Evolutionary conservation across 208 protist species (phyloP).

Genomic region (Trichomonas tenax): DNA sequence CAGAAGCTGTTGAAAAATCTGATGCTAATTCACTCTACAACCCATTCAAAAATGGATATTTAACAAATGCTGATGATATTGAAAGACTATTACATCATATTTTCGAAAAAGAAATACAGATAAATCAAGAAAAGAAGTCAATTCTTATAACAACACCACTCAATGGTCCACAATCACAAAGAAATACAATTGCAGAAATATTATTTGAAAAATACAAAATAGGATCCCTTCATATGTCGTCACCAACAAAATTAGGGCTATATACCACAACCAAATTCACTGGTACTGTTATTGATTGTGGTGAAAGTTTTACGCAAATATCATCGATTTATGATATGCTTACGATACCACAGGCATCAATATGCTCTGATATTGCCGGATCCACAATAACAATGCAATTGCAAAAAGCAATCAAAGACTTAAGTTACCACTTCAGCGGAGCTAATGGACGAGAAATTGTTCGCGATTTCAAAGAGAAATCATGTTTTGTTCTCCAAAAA

Average conservation of each 20-base stretch:
- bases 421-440: constrained; percentile 46
- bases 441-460: constrained; percentile 53
- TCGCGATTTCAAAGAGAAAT: constrained; percentile 58
- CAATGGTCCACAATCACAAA: constrained; percentile 61
- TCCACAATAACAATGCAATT: constrained; percentile 53
- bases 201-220: constrained; percentile 66
- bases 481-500: constrained; percentile 50
- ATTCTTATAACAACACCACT: constrained; percentile 70
- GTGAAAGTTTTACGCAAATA: constrained; percentile 80
- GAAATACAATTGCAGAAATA: constrained; percentile 66
- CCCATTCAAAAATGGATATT: not conserved
- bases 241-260: constrained; percentile 76
- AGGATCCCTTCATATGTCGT: constrained; percentile 56
- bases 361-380: constrained; percentile 52
- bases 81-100: not conserved
- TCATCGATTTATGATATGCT: constrained; percentile 80
- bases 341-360: constrained; percentile 45
- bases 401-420: constrained; percentile 46
- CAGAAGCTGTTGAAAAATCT: constrained; percentile 29
- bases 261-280: constrained; percentile 62
- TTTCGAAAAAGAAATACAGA: constrained; percentile 74
- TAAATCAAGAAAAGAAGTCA: constrained; percentile 83
- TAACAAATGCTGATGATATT: not conserved
- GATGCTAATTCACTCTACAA: constrained; percentile 55
- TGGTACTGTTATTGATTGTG: constrained; percentile 74